These are phyloP conservation scores for Epichloe coenophiala DNA, from an alignment of 2,329 filamentous ascomycete species.

Conservation along the genomic window DNA sequence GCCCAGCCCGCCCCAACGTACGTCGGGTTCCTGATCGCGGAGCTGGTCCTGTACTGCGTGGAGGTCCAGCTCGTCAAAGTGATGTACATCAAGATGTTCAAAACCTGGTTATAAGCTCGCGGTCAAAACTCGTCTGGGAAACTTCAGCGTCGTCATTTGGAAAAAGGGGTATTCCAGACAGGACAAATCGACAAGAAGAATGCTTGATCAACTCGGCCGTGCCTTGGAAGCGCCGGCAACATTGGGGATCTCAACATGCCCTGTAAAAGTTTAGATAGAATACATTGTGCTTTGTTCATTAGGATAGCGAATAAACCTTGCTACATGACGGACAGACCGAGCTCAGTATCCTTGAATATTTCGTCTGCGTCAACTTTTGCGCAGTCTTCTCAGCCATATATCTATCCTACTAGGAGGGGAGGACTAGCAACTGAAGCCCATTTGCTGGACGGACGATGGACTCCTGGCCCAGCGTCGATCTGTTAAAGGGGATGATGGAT, in stretches of 20 bases:
- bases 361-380: too few relatives aligned
- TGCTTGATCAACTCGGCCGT: neutral
- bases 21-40: conserved; percentile 13
- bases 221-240: neutral
- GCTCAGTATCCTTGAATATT: too few relatives aligned
- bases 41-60: conserved; percentile 12
- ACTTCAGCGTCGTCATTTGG: too few relatives aligned
- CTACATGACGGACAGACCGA: too few relatives aligned
- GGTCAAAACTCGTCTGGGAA: too few relatives aligned
- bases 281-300: too few relatives aligned
- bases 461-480: neutral
- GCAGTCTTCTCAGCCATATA: too few relatives aligned
- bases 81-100: conserved; percentile 13
- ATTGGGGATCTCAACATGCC: neutral
- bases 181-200: neutral
- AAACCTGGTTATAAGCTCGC: conserved; percentile 11
- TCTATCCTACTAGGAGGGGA: too few relatives aligned
- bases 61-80: conserved; percentile 17
- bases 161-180: neutral
- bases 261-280: neutral
- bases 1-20: conserved; percentile 9
- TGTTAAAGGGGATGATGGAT: neutral
- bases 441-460: too few relatives aligned
- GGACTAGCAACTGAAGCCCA: too few relatives aligned
- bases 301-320: too few relatives aligned